Evolutionary conservation across 352 stramenopile genomes (phyloP), one percentile per base, ranked within the genome.

Genomic region (Phytophthora colocasiae): DNA sequence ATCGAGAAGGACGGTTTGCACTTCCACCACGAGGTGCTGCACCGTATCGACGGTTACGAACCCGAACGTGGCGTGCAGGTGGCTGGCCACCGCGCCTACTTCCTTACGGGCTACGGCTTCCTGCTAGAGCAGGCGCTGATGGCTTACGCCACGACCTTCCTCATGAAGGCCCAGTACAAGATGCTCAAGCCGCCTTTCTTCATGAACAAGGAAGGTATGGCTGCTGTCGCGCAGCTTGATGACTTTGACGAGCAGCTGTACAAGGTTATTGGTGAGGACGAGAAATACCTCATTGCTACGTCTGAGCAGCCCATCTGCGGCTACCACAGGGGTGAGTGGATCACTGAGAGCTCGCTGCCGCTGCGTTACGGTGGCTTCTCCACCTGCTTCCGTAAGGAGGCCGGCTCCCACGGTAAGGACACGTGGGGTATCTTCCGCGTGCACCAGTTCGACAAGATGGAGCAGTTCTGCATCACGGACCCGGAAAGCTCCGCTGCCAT

Each of bases 161-260:
- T 99, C 53, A 87, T 94, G 64, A 90, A 92, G 66, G 84, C 89
- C 26, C 88, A 97, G 52, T 99, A 99, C 84, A 98, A 98, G 67
- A 95, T 99, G 60, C 75, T 99, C 27, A 98, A 99, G 88, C 98
- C 98, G 26, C 98, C 98, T 46, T 99, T 97, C 82, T 99, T 99
- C 69, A 99, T 99, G 97, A 99, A 99, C 78, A 99, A 99, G 90
- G 97, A 99, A 17, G 75, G 94, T 29, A 99, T 99, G 98, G 90
- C 94, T 47, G 91, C 90, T 14, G 98, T 99, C 46, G 98, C 98
- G 27, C 97, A 99, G 79, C 88, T 99, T 39, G 97, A 99, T 60
- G 97, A 99, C 71, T 99, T 99, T 78, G 98, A 99, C 78, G 98
- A 99, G 79, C 96, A 99, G 74, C 81, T 99, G 8, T 99, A 99